These are phyloP conservation scores for Globisporangium acanthophoron DNA, from an alignment of 352 stramenopile species.

Conservation along the genomic window DNA sequence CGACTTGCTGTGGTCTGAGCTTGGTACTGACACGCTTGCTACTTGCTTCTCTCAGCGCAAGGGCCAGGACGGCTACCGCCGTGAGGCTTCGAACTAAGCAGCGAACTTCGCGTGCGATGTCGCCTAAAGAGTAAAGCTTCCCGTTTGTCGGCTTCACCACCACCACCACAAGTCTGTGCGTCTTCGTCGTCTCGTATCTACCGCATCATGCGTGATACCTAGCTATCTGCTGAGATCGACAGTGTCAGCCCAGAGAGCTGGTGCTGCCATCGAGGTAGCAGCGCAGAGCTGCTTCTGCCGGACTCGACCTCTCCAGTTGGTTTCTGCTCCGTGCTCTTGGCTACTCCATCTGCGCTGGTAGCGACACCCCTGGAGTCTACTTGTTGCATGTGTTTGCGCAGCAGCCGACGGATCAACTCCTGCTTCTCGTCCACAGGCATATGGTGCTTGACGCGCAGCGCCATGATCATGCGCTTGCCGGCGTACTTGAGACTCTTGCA, in stretches of 20 bases:
- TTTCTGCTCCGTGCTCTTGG: neutral
- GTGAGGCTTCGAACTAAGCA: slow-evolving; percentile 81
- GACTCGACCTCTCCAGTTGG: neutral
- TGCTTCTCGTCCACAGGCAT: slow-evolving; percentile 44
- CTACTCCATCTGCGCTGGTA: neutral
- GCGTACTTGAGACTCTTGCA: slow-evolving; percentile 43
- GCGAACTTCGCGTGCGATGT: slow-evolving; percentile 30
- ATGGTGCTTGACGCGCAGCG: slow-evolving; percentile 43
- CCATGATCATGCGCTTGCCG: slow-evolving; percentile 67
- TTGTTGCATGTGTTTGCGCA: slow-evolving; percentile 27
- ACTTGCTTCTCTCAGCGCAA: slow-evolving; percentile 10
- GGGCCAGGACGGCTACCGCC: slow-evolving; percentile 85
- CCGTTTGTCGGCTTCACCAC: slow-evolving; percentile 54
- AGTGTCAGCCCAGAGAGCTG: slow-evolving; percentile 16
- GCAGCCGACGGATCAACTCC: slow-evolving; percentile 50
- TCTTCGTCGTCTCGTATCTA: neutral
- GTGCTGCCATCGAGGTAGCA: slow-evolving; percentile 4
- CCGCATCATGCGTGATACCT: neutral
- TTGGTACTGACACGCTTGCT: slow-evolving; percentile 3
- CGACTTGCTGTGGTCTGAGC: neutral
- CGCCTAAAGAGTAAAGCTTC: slow-evolving; percentile 73
- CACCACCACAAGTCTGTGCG: neutral
- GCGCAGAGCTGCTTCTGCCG: neutral
- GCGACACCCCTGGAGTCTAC: neutral
- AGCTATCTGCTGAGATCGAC: slow-evolving; percentile 10